phyloP scores from a whole-genome alignment of 2,329 filamentous ascomycete genomes.

The Pyrenochaeta sp. region DNA sequence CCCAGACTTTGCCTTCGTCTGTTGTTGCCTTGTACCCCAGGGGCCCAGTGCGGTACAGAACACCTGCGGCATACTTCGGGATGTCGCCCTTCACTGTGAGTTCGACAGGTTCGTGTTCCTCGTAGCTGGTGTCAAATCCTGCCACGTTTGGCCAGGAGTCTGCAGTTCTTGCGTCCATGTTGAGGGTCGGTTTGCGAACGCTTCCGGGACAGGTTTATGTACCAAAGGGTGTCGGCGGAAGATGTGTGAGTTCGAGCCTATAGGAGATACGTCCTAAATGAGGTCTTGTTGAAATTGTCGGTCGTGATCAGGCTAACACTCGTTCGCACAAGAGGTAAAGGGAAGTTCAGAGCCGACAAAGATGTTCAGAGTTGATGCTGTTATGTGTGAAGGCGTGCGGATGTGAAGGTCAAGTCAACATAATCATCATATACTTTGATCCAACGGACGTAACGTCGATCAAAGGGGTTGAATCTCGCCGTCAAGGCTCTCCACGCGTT shows the following conservation, averaged over 20 bases:
- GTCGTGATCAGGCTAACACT: too few species aligned
- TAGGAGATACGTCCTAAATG: too few species aligned
- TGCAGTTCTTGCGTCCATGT: conserved; percentile 15
- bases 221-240: too few species aligned
- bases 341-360: too few species aligned
- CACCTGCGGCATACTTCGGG: conserved; percentile 73
- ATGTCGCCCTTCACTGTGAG: conserved; percentile 71
- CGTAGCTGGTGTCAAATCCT: conserved; percentile 69
- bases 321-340: too few species aligned
- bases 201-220: too few species aligned
- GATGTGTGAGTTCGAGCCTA: too few species aligned
- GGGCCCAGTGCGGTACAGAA: conserved; percentile 72
- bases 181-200: too few species aligned
- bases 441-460: conserved; percentile 11
- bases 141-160: conserved; percentile 39
- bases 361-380: too few species aligned
- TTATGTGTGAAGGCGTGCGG: background rate
- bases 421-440: conserved; percentile 4
- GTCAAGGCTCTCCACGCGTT: conserved; percentile 1
- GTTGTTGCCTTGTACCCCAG: conserved; percentile 70
- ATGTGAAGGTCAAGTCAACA: background rate
- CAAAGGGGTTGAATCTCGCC: conserved; percentile 2
- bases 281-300: too few species aligned
- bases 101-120: conserved; percentile 70
- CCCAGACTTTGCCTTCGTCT: conserved; percentile 63